Percentiles rank a stretch among this genome's conserved stretches.
These are phyloP conservation scores for Saprolegnia parasitica DNA, from an alignment of 352 stramenopile species.

Conservation along the genomic window DNA sequence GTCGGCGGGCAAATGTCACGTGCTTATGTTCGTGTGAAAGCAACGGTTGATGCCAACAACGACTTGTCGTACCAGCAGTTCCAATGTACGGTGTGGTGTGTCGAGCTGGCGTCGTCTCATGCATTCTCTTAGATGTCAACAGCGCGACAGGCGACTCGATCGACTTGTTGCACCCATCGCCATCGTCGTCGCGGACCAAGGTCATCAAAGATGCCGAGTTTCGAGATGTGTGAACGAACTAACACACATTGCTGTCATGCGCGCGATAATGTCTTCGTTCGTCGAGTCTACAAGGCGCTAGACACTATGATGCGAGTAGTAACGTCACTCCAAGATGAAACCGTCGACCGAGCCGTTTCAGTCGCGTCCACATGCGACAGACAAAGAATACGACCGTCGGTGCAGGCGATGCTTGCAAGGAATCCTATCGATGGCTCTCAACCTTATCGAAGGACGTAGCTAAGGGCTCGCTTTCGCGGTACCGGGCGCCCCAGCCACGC, in stretches of 20 bases:
- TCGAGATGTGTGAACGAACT: neutral
- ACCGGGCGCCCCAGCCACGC: too few relatives aligned
- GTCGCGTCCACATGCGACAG: too few relatives aligned
- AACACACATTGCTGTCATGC: neutral
- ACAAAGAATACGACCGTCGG: too few relatives aligned
- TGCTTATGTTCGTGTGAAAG: conserved; percentile 2
- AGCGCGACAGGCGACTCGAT: conserved; percentile 10
- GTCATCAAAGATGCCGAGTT: conserved; percentile 19
- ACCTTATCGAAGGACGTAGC: too few relatives aligned
- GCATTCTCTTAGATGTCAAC: neutral
- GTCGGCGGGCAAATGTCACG: neutral
- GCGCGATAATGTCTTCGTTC: neutral
- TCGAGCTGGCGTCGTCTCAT: neutral
- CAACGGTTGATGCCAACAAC: conserved; percentile 11
- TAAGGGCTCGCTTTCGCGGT: too few relatives aligned
- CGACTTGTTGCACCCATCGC: conserved; percentile 7
- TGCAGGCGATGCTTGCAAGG: too few relatives aligned
- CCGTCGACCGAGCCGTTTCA: too few relatives aligned
- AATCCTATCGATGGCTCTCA: too few relatives aligned
- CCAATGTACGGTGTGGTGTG: neutral
- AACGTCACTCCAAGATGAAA: too few relatives aligned
- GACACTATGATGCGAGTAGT: too few relatives aligned
- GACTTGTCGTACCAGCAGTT: conserved; percentile 8
- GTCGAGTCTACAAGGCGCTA: neutral
- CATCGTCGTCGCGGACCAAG: neutral